Base-by-base conservation (phyloP, 2,329 filamentous ascomycete species). In the Dichotomopilus funicola region DNA sequence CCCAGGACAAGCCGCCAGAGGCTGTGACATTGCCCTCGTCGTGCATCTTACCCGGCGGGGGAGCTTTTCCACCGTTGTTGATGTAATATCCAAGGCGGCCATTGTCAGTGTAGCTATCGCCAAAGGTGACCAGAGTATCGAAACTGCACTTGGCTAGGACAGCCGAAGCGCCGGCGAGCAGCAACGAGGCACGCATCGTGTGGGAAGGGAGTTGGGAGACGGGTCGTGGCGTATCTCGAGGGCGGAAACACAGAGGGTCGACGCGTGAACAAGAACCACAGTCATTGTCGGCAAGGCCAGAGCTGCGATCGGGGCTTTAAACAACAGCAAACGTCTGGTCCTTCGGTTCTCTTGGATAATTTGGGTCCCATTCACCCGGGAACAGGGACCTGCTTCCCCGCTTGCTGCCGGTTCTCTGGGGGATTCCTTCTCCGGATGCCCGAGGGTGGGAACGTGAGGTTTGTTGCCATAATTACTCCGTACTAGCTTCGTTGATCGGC, bases 61-160 rank as follows among this genome's bases (percentile, higher is more conserved):
- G 87, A 0, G 81, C 74, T 5, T 73, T 70, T 43, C 81, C 82
- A 62, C 82, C 74, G 61, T 86, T 73, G 37, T 64, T 70, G 55
- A 73, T 70, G 65, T 91, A 86, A 66, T 88, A 90, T 8, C 66
- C 65, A 8, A 88, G 67, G 8, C 88, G 80, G 10, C 78, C 81
- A 63, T 90, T 85, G 65, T 91, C 88, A 0, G 86, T 89, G 65
- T 87, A 91, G 69, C 85, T 89, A 68, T 90, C 86, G 10, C 87
- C 87, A 65, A 91, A 90, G 0, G 83, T 78, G 41, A 89, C 78
- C 40, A 89, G 67, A 49, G 81, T 85, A 34, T 81, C 76, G 65
- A 89, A 83, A 42, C 5, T 42, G 19, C 13, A 50, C 44, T 57
- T 51, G 48, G 57, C 62, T 35, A 58, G 50, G 34, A 54, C 62